Percentiles rank a stretch among this genome's conserved stretches.
Evolutionary conservation across 2,329 filamentous ascomycete genomes (phyloP).

Genomic region (Aspergillus hiratsukae): DNA sequence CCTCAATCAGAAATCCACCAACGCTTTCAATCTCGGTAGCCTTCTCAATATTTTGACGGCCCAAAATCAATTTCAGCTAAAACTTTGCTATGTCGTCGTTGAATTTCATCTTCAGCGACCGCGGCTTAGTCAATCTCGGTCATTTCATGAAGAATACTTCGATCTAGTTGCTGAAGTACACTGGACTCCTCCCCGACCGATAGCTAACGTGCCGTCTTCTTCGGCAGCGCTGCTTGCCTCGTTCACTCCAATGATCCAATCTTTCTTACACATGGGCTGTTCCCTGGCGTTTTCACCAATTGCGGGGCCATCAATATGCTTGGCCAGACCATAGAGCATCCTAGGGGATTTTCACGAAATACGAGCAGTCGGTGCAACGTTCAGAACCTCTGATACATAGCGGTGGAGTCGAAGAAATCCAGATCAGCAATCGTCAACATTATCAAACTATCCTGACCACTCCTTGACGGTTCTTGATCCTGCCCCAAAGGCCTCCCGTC

Average conservation of each 20-base stretch:
- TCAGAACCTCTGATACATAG: conserved; percentile 9
- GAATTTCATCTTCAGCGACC: background rate
- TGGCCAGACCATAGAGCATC: background rate
- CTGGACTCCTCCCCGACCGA: background rate
- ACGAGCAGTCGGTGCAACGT: conserved; percentile 15
- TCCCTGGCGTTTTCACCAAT: background rate
- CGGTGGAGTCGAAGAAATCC: conserved; percentile 1
- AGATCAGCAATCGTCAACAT: conserved; percentile 1
- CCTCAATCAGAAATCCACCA: background rate
- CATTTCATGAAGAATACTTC: background rate
- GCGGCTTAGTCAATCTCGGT: too few relatives aligned
- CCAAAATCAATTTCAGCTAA: background rate
- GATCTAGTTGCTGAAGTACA: background rate
- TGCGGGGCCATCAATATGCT: background rate
- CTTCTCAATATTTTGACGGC: too few relatives aligned
- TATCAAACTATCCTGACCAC: background rate
- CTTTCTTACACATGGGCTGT: background rate
- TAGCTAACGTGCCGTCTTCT: background rate
- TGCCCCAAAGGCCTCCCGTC: conserved; percentile 11
- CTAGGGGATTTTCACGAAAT: background rate
- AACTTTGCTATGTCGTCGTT: background rate
- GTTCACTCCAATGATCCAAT: background rate
- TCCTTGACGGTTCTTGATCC: background rate
- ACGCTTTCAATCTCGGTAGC: too few relatives aligned
- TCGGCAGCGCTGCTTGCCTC: background rate